A percentile compares a stretch with the other conserved stretches of the same genome.
Conservation (phyloP, 768 basidiomycete genomes). For the Daedalea quercina region DNA sequence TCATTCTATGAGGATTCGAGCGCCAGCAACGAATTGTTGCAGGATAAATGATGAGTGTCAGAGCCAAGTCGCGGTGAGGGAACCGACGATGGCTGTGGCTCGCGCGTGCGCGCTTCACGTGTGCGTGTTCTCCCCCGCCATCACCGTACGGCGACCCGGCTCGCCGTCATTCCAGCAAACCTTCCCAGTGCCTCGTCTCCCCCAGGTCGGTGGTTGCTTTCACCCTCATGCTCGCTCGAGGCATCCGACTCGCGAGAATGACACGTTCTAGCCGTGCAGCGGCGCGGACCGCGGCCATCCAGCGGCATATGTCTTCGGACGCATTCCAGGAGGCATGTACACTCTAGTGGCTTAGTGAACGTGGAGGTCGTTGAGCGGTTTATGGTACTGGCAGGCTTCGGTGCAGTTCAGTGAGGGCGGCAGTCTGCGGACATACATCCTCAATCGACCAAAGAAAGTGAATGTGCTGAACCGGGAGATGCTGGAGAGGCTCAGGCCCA, state of each 20-base stretch:
- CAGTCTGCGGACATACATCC: constrained; percentile 57
- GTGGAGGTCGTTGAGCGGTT: background rate
- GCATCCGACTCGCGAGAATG: constrained; percentile 16
- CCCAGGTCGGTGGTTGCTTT: background rate
- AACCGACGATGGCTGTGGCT: background rate
- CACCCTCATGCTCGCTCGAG: constrained; percentile 18
- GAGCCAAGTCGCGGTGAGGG: background rate
- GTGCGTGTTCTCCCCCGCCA: background rate
- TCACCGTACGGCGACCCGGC: background rate
- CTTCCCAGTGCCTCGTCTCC: background rate
- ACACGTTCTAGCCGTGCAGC: constrained; percentile 15
- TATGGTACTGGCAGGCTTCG: constrained; percentile 21
- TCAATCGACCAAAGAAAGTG: constrained; percentile 75
- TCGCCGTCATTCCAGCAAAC: background rate
- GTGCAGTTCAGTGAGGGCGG: constrained; percentile 68
- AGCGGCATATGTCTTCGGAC: constrained; percentile 20
- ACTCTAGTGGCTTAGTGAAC: background rate
- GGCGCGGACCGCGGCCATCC: constrained; percentile 18
- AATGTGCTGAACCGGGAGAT: constrained; percentile 81
- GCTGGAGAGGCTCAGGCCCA: constrained; percentile 61
- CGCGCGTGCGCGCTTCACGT: background rate
- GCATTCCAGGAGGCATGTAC: constrained; percentile 12
- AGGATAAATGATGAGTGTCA: background rate
- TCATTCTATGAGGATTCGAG: too few relatives aligned
- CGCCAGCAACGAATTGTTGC: background rate